Base-by-base conservation (phyloP, 2,329 filamentous ascomycete species). In the Colletotrichum navitas region DNA sequence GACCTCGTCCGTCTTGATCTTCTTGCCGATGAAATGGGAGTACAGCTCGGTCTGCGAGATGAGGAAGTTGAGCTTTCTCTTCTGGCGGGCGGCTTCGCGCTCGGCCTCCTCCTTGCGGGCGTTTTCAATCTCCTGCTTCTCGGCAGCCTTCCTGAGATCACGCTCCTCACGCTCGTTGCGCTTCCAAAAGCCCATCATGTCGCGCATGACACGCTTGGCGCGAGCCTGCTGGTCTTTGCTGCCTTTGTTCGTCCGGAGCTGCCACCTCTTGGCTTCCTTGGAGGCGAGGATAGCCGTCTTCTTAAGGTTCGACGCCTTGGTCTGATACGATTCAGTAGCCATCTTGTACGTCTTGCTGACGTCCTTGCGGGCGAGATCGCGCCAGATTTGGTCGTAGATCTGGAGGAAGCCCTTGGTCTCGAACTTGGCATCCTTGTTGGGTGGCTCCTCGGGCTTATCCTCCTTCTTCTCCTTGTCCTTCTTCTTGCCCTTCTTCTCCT, bases 151-250 rank as follows among this genome's bases (percentile, higher is more conserved):
- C 76, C 96, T 92, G 74, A 97, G 86, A 80, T 99, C 96, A 72
- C 96, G 93, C 80, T 99, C 96, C 80, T 99, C 96, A 64, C 95
- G 93, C 82, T 99, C 96, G 80, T 99, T 99, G 68, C 95, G 92
- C 84, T 98, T 98, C 96, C 96, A 99, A 88, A 98, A 99, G 69
- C 93, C 91, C 89, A 98, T 96, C 96, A 99, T 99, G 83, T 99
- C 96, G 80, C 96, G 91, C 96, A 99, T 99, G 71, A 95, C 95
- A 76, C 96, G 93, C 87, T 99, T 99, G 70, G 96, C 96, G 59
- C 96, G 91, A 52, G 96, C 96, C 80, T 98, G 96, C 5, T 97
- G 93, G 81, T 99, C 96, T 82, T 99, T 99, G 81, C 93, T 96
- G 79, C 95, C 97, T 87, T 99, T 98, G 86, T 99, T 99, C 65